Evolutionary conservation across 768 basidiomycete genomes (phyloP).

Genomic region (Dendrothele bispora): DNA sequence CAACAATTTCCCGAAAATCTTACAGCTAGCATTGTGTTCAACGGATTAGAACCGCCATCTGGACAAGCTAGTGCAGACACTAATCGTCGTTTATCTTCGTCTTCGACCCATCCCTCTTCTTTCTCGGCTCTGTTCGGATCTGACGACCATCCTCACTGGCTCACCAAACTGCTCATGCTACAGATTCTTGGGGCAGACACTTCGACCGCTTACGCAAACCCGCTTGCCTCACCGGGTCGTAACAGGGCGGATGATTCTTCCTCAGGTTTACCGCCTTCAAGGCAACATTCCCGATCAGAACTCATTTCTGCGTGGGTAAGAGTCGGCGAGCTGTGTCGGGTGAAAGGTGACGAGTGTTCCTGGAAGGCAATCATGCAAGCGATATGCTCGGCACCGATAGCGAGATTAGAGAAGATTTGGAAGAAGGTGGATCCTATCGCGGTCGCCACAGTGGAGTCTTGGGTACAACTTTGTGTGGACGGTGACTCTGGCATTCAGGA

Average conservation of each 20-base stretch:
- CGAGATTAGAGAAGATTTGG: constrained; percentile 80
- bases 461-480: constrained; percentile 51
- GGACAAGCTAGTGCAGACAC: constrained; percentile 10
- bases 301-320: constrained; percentile 72
- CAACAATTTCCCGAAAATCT: constrained; percentile 54
- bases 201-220: constrained; percentile 26
- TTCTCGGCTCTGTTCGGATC: constrained; percentile 57
- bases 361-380: constrained; percentile 76
- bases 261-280: constrained; percentile 6
- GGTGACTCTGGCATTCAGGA: constrained; percentile 35
- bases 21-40: constrained; percentile 45
- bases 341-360: constrained; percentile 75
- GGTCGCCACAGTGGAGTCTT: constrained; percentile 59
- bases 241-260: constrained; percentile 3
- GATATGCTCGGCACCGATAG: constrained; percentile 71
- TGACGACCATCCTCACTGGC: constrained; percentile 76
- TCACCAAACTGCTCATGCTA: constrained; percentile 69
- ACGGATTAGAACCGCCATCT: constrained; percentile 32
- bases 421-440: constrained; percentile 65
- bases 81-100: neutral
- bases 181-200: constrained; percentile 70
- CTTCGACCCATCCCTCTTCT: constrained; percentile 8
- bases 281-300: constrained; percentile 62
- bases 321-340: constrained; percentile 70
- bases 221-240: neutral